Evolutionary conservation across 768 basidiomycete species (phyloP), one percentile per base, ranked within the genome.

Genomic region (Clavaria fumosa): DNA sequence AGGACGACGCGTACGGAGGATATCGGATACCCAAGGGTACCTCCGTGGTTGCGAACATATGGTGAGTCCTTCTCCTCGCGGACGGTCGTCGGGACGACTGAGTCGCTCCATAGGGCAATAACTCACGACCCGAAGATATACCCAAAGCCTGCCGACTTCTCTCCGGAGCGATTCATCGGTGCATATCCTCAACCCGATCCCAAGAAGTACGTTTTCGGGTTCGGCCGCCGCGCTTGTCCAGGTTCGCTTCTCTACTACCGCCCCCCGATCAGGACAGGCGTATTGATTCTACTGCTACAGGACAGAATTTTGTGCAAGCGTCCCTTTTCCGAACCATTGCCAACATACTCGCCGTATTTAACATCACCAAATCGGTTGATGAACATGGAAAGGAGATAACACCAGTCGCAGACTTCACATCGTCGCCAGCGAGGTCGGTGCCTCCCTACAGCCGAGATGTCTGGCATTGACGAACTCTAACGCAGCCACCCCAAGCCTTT

Each of bases 271-370:
- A 31, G n/a, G 30, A n/a, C 3, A n/a, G n/a, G 68, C 40, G 57
- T n/a, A n/a, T n/a, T n/a, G n/a, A n/a, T n/a, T n/a, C n/a, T n/a
- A n/a, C n/a, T n/a, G n/a, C n/a, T n/a, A n/a, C n/a, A n/a, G n/a
- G n/a, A n/a, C n/a, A n/a, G n/a, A n/a, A n/a, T n/a, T 64, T 38
- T 77, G 74, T 44, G 70, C 72, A 4, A 72, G 74, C 7, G n/a
- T n/a, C n/a, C n/a, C n/a, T n/a, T n/a, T n/a, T n/a, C n/a, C n/a
- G n/a, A 23, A 24, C 38, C 11, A 23, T 40, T 9, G 38, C 41
- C 5, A 39, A 34, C 3, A 23, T 45, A 17, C 26, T 43, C 14
- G 37, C 44, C 2, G 18, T 31, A 5, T 43, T 42, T 39, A 23
- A 31, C 20, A 37, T 45, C n/a, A 23, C 21, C n/a, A 45, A 45